Evolutionary conservation across 139 green algal species (phyloP).

Genomic region (Chlamydomonas schloesseri): DNA sequence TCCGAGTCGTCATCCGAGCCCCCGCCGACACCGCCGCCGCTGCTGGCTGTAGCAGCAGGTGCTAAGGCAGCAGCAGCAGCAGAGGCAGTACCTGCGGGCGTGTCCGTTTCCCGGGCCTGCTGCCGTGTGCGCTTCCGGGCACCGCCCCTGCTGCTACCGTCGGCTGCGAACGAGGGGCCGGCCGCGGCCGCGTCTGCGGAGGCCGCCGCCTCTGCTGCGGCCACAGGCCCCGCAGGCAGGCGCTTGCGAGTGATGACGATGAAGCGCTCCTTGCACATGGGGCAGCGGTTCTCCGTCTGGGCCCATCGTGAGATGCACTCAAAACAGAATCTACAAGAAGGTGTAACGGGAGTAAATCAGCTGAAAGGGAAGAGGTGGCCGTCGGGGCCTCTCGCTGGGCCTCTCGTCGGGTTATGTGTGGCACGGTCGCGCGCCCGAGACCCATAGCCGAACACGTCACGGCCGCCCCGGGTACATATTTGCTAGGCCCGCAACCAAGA

Average conservation of each 20-base stretch:
- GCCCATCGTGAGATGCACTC: conserved; percentile 77
- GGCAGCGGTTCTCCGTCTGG: conserved; percentile 74
- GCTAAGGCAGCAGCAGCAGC: neutral
- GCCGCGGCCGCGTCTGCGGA: neutral
- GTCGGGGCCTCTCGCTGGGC: no score
- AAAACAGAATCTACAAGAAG: conserved; percentile 71
- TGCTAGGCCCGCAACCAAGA: no score
- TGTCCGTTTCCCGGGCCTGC: neutral
- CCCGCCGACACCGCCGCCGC: no score
- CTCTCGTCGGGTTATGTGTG: no score
- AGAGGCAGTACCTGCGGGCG: neutral
- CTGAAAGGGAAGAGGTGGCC: no score
- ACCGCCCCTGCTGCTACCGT: neutral
- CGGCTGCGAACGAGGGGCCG: neutral
- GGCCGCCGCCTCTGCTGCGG: no score
- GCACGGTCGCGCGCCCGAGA: no score
- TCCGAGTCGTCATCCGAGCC: neutral
- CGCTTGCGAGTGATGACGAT: conserved; percentile 65
- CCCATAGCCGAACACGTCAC: no score
- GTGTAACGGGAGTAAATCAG: no score
- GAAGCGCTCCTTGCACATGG: conserved; percentile 80
- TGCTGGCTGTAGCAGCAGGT: neutral
- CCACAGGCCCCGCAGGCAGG: conserved; percentile 24
- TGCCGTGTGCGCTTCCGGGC: conserved; percentile 4
- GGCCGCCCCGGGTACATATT: no score